Evolutionary conservation across 2,329 filamentous ascomycete genomes (phyloP), one percentile per base, ranked within the genome.

Genomic region (Septoria petroselini): DNA sequence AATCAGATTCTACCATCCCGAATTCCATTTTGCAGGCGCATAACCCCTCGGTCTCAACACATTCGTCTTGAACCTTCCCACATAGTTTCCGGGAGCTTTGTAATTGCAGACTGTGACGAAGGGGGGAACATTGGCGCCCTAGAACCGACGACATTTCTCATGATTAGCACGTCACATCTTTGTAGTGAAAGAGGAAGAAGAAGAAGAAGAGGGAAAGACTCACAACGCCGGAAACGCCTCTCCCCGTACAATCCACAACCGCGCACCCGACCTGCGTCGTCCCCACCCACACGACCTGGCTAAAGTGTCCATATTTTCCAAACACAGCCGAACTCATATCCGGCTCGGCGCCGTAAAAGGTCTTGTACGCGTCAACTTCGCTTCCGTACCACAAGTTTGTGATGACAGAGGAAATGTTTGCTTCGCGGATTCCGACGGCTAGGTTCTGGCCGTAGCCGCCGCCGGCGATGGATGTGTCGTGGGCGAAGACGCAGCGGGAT

Each of bases 361-460:
- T 62, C 43, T 76, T 75, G 49, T 76, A 76, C 70, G 77, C 83
- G 51, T 66, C 65, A 60, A 85, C 73, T 70, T 95, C 88, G 62
- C 79, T 79, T 68, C 91, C 87, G 78, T 95, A 95, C 88, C 91
- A 95, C 73, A 84, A 76, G 68, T 90, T 79, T 63, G 82, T 86
- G 65, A 91, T 82, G 58, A 84, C 82, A 57, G 78, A 74, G 46
- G 81, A 81, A 53, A 87, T 75, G 30, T 82, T 77, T 52, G 68
- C 70, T 18, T 71, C 68, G 1, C 70, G 65, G 55, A 79, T 75
- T 54, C 83, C 75, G 52, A 84, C 83, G 64, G 87, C 91, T 49
- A 96, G 83, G 78, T 96, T 97, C 73, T 97, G 91, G n/a, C 91
- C 91, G 65, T 91, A 93, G 35, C 77, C 75, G 47, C 81, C 81